phyloP scores from a whole-genome alignment of 2,329 filamentous ascomycete genomes.

The Tolypocladium sp. region DNA sequence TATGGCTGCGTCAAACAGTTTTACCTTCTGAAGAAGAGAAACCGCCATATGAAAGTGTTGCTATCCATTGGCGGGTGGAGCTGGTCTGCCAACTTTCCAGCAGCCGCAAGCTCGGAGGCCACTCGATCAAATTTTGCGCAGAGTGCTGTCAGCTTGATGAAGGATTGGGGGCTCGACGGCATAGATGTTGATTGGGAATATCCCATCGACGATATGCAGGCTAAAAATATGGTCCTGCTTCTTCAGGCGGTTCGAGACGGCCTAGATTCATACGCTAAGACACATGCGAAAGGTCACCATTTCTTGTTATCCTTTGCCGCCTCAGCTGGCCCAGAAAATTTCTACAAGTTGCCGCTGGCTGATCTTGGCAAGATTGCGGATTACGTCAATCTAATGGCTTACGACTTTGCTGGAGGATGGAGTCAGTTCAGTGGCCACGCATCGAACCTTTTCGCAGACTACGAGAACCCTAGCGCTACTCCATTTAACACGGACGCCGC shows the following conservation, averaged over 20 bases:
- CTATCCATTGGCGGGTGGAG: slow-evolving; percentile 79
- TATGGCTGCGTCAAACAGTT: slow-evolving; percentile 75
- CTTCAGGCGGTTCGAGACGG: slow-evolving; percentile 30
- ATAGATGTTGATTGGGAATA: slow-evolving; percentile 34
- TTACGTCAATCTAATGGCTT: slow-evolving; percentile 58
- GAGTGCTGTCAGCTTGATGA: slow-evolving; percentile 58
- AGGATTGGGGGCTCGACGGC: slow-evolving; percentile 57
- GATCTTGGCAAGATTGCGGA: slow-evolving; percentile 40
- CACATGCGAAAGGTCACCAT: slow-evolving; percentile 29
- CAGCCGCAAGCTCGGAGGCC: slow-evolving; percentile 50
- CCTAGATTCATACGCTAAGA: slow-evolving; percentile 35
- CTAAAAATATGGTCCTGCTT: slow-evolving; percentile 29
- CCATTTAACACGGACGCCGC: slow-evolving; percentile 60
- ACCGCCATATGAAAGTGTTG: slow-evolving; percentile 69
- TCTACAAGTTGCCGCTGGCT: slow-evolving; percentile 34
- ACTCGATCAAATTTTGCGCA: slow-evolving; percentile 58
- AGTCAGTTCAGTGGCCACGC: slow-evolving; percentile 53
- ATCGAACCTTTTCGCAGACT: slow-evolving; percentile 57
- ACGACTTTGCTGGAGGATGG: slow-evolving; percentile 67
- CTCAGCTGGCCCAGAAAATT: slow-evolving; percentile 38
- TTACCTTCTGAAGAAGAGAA: slow-evolving; percentile 62
- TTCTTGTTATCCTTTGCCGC: slow-evolving; percentile 43
- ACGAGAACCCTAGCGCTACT: slow-evolving; percentile 44
- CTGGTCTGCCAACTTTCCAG: slow-evolving; percentile 64
- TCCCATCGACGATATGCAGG: slow-evolving; percentile 23